These are phyloP conservation scores for Suillus fuscotomentosus DNA, from an alignment of 768 basidiomycete species.

Conservation along the genomic window DNA sequence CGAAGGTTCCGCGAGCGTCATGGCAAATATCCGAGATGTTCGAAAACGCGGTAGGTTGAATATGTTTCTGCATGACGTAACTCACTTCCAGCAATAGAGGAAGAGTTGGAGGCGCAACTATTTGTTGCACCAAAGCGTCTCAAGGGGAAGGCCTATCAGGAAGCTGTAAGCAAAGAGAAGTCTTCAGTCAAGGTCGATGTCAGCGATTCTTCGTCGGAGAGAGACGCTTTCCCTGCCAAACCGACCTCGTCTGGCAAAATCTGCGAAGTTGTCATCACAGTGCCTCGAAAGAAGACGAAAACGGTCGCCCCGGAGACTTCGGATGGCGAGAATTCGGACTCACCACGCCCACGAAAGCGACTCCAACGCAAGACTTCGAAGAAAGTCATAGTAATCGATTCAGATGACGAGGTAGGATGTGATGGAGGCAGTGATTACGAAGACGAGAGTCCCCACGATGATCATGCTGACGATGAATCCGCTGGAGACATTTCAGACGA, in stretches of 20 bases:
- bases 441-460: constrained; percentile 17
- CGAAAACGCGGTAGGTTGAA: constrained; percentile 53
- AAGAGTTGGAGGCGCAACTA: constrained; percentile 48
- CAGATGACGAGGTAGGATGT: constrained; percentile 49
- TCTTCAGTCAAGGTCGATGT: constrained; percentile 18
- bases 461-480: constrained; percentile 36
- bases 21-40: constrained; percentile 62
- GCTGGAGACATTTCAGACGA: constrained; percentile 29
- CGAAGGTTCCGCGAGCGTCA: constrained; percentile 60
- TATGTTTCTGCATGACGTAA: not conserved
- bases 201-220: constrained; percentile 18
- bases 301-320: constrained; percentile 19
- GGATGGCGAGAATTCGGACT: constrained; percentile 35
- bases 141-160: constrained; percentile 72
- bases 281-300: constrained; percentile 17
- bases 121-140: constrained; percentile 60
- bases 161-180: constrained; percentile 45
- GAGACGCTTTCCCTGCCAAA: constrained; percentile 25
- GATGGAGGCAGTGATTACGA: constrained; percentile 30
- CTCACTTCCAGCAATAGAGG: constrained; percentile 35
- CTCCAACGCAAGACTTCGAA: constrained; percentile 35
- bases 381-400: constrained; percentile 43
- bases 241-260: constrained; percentile 38
- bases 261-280: constrained; percentile 60
- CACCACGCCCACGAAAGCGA: constrained; percentile 36